phyloP scores from a whole-genome alignment of 192 early-diverging fungal species.

The Umbelopsis vinacea region DNA sequence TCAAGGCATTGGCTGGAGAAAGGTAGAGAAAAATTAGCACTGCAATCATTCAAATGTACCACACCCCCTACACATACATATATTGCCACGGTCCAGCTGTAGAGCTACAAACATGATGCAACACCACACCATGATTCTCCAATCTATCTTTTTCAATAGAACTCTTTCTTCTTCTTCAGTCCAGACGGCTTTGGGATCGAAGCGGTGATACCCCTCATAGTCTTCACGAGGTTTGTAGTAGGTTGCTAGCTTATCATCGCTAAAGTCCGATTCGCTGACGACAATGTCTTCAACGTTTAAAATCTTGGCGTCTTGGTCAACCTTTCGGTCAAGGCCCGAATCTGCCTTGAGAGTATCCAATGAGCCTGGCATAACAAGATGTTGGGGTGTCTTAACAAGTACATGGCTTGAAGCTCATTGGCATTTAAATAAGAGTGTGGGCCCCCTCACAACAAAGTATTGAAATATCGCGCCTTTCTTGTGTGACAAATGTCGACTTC shows the following conservation, averaged over 20 bases:
- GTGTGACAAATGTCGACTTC: background rate
- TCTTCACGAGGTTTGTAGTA: slow-evolving; percentile 5
- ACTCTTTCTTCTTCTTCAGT: slow-evolving; percentile 48
- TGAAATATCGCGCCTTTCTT: background rate
- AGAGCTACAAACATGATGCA: slow-evolving; percentile 58
- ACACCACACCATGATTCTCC: slow-evolving; percentile 47
- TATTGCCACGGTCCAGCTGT: slow-evolving; percentile 55
- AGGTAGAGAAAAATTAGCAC: too few species aligned
- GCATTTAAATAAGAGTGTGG: background rate
- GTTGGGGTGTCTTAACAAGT: background rate
- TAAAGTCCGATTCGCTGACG: background rate
- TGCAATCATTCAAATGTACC: too few species aligned
- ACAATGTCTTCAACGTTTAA: background rate
- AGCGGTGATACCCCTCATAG: slow-evolving; percentile 19
- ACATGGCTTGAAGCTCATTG: too few species aligned
- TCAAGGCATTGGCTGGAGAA: slow-evolving; percentile 40
- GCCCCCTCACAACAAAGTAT: background rate
- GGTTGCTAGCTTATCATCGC: background rate
- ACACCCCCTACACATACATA: too few species aligned
- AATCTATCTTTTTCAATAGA: slow-evolving; percentile 52
- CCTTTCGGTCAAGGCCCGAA: background rate
- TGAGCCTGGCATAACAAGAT: background rate
- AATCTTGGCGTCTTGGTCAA: background rate
- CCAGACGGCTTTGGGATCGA: slow-evolving; percentile 47
- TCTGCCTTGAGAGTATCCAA: background rate